phyloP scores from a whole-genome alignment of 495 filamentous ascomycete species.

The Tuber borchii region DNA sequence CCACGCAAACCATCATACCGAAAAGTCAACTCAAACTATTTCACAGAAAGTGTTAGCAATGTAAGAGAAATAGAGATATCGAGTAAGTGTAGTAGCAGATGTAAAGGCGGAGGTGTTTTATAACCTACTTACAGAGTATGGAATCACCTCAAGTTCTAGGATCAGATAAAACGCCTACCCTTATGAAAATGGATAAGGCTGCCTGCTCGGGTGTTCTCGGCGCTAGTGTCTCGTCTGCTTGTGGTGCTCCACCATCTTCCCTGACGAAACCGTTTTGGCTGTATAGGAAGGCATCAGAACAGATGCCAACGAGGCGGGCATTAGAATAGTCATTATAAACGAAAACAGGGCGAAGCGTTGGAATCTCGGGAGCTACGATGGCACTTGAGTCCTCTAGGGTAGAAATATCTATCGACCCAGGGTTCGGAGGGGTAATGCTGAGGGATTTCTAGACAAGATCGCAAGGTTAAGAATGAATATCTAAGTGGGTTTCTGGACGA shows the following conservation, averaged over 20 bases:
- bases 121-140: neutral
- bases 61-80: too few species aligned
- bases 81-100: too few species aligned
- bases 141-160: neutral
- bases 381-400: neutral
- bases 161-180: neutral
- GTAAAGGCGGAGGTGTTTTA: too few species aligned
- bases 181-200: neutral
- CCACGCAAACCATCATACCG: too few species aligned
- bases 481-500: neutral
- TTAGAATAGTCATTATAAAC: too few species aligned
- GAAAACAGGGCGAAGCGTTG: neutral
- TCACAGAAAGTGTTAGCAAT: too few species aligned
- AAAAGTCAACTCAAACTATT: too few species aligned
- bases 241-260: neutral
- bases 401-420: neutral
- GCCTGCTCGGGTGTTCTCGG: neutral
- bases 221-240: neutral
- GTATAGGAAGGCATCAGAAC: too few species aligned
- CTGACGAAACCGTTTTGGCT: too few species aligned
- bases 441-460: neutral
- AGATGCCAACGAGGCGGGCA: too few species aligned
- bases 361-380: neutral
- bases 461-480: neutral
- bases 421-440: neutral